Base-by-base conservation (phyloP, 345 rosid species). In the Firmiana major region DNA sequence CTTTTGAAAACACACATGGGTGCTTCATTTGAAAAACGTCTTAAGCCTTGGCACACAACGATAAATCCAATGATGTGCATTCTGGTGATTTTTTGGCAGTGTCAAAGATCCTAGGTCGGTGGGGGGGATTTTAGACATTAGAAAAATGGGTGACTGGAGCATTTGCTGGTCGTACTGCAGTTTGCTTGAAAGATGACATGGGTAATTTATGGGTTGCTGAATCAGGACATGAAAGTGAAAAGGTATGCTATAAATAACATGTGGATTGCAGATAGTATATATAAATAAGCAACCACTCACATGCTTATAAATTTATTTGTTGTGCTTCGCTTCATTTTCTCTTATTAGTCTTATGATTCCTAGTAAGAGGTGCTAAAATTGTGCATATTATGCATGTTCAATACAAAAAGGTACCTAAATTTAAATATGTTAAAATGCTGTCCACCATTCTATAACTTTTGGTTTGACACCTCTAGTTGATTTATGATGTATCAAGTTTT, bases 101-200 rank as follows among this genome's bases (percentile, higher is more conserved):
- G 54, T 96, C 99, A 13, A 96, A 96, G 91, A 93, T 96, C 62
- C 87, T 95, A 74, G 98, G 98, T 63, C 87, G 99, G 59, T 96
- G 99, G 99, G 97, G 99, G 77, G 99, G 97, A 53, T 96, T 96
- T 87, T 97, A 96, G 91, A 88, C 98, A 1, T 85, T 96, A 79
- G 99, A 96, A 84, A 96, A 96, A 82, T 96, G 99, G 99, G 98
- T 96, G 55, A 96, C 97, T 13, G 99, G 99, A 22, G 98, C 99
- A 76, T 96, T 92, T 83, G 98, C 99, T 81, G 99, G 99, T 82
- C 99, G 93, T 54, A 93, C 99, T 17, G 94, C 99, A 21, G 98
- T 93, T 81, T 96, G 99, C 87, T 85, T 96, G 88, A 92, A 92
- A 83, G 99, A 96, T 87, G 91, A 90, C 65, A 73, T 78, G 77